Evolutionary conservation across 257 asterid genomes (phyloP), one percentile per base, ranked within the genome.

Genomic region (Linderniella brevidens): DNA sequence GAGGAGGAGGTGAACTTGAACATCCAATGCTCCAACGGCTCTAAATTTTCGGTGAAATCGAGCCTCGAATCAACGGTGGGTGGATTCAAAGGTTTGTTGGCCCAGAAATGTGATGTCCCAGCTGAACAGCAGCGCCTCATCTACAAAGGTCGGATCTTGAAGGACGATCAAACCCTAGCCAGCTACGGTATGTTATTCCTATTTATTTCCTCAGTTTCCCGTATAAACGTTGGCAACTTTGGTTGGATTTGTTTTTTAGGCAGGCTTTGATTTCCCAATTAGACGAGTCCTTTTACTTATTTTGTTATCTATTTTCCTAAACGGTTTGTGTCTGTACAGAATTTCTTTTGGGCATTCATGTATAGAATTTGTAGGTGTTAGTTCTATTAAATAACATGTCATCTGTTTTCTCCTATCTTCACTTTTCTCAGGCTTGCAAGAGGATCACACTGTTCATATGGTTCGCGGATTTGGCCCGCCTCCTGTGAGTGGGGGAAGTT

Each of bases 81-180:
- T 41, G 79, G 66, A 45, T 79, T 79, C 63, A 79, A 79, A 53
- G 66, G 57, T 5, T 46, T 68, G 9, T 48, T 79, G 66, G 77
- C 86, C 16, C 77, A 57, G 67, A 79, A 57, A 52, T 68, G 79
- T 67, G 92, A 79, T 52, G 77, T 79, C 16, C 79, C 92, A 13
- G 63, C 86, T 49, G 75, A 72, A 36, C 85, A 75, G 56, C 92
- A 76, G 75, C 72, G 82, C 52, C 41, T 79, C 72, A 75, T 75
- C 62, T 79, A 73, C 55, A 79, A 76, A 14, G 92, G 92, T 10
- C 85, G 86, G 66, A 70, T 79, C 70, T 53, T 79, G 55, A 79
- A 79, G 75, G 86, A 76, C 46, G 92, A 76, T 63, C 86, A 68
- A 65, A 75, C 82, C 70, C 80, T 79, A 57, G 62, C 49, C 56